Evolutionary conservation across 1,284 basidiomycete genomes (phyloP).

Genomic region (Dichomitus squalens): DNA sequence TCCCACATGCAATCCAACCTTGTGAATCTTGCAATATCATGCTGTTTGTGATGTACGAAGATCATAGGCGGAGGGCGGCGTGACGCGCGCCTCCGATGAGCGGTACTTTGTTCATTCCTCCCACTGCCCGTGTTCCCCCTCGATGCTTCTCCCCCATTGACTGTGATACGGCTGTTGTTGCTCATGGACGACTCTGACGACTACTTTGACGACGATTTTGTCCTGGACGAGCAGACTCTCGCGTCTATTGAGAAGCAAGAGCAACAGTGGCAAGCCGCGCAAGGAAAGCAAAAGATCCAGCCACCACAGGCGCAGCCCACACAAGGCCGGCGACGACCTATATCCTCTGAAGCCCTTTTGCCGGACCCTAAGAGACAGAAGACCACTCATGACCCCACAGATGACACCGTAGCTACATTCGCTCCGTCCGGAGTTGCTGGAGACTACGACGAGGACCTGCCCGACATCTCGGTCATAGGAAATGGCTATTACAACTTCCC

Average conservation of each 20-base stretch:
- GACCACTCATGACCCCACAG: conserved; percentile 9
- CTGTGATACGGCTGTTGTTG: neutral
- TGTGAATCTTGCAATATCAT: neutral
- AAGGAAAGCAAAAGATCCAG: conserved; percentile 16
- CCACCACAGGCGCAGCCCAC: neutral
- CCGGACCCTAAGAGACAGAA: conserved; percentile 18
- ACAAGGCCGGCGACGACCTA: conserved; percentile 22
- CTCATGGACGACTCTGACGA: conserved; percentile 69
- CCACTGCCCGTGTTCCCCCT: conserved; percentile 5
- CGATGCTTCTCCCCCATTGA: neutral
- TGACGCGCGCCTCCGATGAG: neutral
- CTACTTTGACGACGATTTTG: conserved; percentile 65
- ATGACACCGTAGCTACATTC: neutral
- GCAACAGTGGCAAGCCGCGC: conserved; percentile 45
- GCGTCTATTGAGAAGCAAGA: conserved; percentile 66
- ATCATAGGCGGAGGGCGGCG: neutral
- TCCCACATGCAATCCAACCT: conserved; percentile 10
- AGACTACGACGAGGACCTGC: conserved; percentile 53
- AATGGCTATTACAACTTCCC: conserved; percentile 40
- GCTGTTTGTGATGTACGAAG: too few species aligned
- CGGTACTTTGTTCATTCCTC: neutral
- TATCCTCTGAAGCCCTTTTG: conserved; percentile 3
- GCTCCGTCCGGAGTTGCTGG: conserved; percentile 22
- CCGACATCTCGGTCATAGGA: conserved; percentile 54
- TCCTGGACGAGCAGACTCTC: conserved; percentile 63